These are phyloP conservation scores for Solanum paucissectum DNA, from an alignment of 257 asterid species.

Conservation along the genomic window DNA sequence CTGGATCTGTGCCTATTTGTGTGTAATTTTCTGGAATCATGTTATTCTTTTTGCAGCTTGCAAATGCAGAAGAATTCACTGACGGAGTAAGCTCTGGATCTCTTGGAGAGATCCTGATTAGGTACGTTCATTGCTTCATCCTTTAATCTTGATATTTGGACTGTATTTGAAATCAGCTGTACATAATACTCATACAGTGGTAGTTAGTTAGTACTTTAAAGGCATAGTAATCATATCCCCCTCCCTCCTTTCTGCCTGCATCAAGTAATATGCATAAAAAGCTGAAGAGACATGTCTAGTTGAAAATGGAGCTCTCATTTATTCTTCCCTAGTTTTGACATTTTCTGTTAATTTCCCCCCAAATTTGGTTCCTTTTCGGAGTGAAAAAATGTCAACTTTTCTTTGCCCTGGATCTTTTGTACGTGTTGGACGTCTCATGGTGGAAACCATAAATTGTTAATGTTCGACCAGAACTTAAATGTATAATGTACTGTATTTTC, in stretches of 20 bases:
- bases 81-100: constrained; percentile 84
- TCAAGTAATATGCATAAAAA: neutral
- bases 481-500: neutral
- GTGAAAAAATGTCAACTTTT: neutral
- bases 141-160: neutral
- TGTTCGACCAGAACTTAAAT: neutral
- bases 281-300: neutral
- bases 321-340: neutral
- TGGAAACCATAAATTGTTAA: neutral
- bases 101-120: constrained; percentile 86
- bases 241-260: neutral
- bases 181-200: neutral
- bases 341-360: neutral
- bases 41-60: constrained; percentile 42
- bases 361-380: neutral
- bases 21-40: neutral
- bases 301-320: neutral
- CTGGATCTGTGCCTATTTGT: neutral
- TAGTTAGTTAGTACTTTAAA: neutral
- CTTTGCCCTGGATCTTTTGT: neutral
- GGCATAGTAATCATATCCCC: neutral
- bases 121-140: constrained; percentile 16
- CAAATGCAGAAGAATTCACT: constrained; percentile 81
- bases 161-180: neutral
- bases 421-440: neutral